Base-by-base conservation (phyloP, 345 rosid genomes). In the Eucalyptus sideroxylon region DNA sequence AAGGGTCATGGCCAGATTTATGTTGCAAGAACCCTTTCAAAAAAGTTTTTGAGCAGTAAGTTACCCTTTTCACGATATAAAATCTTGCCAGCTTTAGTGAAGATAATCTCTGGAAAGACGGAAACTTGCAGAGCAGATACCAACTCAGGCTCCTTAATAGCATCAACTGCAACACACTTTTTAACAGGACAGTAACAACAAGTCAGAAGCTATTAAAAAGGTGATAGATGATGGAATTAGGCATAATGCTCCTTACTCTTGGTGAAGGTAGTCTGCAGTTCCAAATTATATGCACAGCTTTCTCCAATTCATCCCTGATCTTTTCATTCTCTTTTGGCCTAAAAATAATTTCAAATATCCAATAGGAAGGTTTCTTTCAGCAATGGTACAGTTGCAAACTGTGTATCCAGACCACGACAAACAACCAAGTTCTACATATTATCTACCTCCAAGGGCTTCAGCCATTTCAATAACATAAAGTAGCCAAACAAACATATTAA, bases 261-360 rank as follows among this genome's bases (percentile, higher is more conserved):
- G 99, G 99, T 50, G 98, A 96, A 87, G 99, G 99, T 89, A 97
- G 95, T 87, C 96, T 92, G 95, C 98, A 96, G 89, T 94, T 95
- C 99, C 99, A 97, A 87, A 97, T 96, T 89, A 97, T 91, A n/a
- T 93, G 94, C n/a, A 97, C 95, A 24, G 99, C 99, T 91, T 94
- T 96, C 91, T 94, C 98, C 90, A 97, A 89, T 91, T 95, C 95
- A 77, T 94, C 93, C 88, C 93, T 91, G 88, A 93, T 90, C 51
- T 88, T 95, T 87, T 95, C 96, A 86, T 97, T 96, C 89, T 96
- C 96, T 90, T 93, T 95, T 87, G 98, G 98, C 92, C 99, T 97
- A 93, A 65, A 59, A 47, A 90, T 34, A 67, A 88, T 87, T 55
- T 47, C 37, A 16, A 67, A 24, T 16, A 49, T 77, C 27, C 83